Conservation (phyloP, 768 basidiomycete species). For the Termitomyces bulborhizus region DNA sequence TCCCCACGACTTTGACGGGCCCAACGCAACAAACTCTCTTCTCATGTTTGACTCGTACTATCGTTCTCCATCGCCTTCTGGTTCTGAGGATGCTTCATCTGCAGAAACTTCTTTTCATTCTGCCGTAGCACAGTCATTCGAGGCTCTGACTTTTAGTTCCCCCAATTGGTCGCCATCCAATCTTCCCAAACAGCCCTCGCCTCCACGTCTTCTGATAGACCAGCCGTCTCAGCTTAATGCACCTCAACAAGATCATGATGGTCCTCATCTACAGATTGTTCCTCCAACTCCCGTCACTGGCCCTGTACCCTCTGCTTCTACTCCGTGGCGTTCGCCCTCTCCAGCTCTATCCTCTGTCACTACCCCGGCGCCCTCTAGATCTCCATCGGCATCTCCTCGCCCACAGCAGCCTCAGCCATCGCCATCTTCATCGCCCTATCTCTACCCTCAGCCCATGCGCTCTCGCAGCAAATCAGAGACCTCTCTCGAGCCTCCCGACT, state of each 20-base stretch:
- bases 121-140: slow-evolving; percentile 53
- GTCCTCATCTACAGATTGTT: slow-evolving; percentile 71
- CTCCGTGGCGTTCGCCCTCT: slow-evolving; percentile 16
- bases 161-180: slow-evolving; percentile 46
- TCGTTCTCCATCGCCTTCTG: slow-evolving; percentile 58
- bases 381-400: slow-evolving; percentile 17
- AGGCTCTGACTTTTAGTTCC: slow-evolving; percentile 59
- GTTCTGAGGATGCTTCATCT: slow-evolving; percentile 41
- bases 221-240: not conserved
- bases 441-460: slow-evolving; percentile 31
- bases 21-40: slow-evolving; percentile 36
- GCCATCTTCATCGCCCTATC: slow-evolving; percentile 13
- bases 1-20: slow-evolving; percentile 66
- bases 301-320: slow-evolving; percentile 26
- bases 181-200: slow-evolving; percentile 49
- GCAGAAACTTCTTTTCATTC: slow-evolving; percentile 55
- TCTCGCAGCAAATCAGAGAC: slow-evolving; percentile 59
- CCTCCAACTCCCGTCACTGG: slow-evolving; percentile 78
- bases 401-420: not conserved
- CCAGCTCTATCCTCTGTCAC: slow-evolving; percentile 9
- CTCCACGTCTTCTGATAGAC: slow-evolving; percentile 49
- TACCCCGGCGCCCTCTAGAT: slow-evolving; percentile 23
- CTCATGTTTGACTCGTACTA: slow-evolving; percentile 61
- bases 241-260: slow-evolving; percentile 37
- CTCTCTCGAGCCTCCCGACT: slow-evolving; percentile 39